A percentile compares a stretch with the other conserved stretches of the same genome.
Conservation (phyloP, 2,329 filamentous ascomycete species). For the Plectosphaerella sp. region DNA sequence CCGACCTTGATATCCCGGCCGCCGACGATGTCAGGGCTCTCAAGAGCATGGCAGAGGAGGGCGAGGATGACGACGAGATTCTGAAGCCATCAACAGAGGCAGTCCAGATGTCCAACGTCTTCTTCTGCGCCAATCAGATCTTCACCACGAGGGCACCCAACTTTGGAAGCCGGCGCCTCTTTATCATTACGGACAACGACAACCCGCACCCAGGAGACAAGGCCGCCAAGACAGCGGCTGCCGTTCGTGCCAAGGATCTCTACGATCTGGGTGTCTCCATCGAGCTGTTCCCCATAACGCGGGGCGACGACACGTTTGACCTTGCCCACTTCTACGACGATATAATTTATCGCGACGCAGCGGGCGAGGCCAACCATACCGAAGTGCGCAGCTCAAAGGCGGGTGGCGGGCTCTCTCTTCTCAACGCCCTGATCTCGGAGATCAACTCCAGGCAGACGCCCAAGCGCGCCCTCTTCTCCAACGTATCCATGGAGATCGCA, state of each 20-base stretch:
- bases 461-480: slow-evolving; percentile 80
- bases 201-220: slow-evolving; percentile 74
- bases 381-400: slow-evolving; percentile 61
- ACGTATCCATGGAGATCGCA: slow-evolving; percentile 81
- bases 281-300: slow-evolving; percentile 86
- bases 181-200: slow-evolving; percentile 93
- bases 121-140: slow-evolving; percentile 94
- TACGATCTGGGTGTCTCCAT: slow-evolving; percentile 91
- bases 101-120: slow-evolving; percentile 79
- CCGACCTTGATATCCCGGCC: slow-evolving; percentile 81
- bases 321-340: slow-evolving; percentile 89
- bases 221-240: slow-evolving; percentile 67
- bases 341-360: slow-evolving; percentile 79
- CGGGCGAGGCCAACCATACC: slow-evolving; percentile 56
- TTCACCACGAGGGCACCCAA: slow-evolving; percentile 94
- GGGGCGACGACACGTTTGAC: slow-evolving; percentile 67
- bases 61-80: slow-evolving; percentile 64
- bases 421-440: slow-evolving; percentile 77
- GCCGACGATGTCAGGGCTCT: slow-evolving; percentile 82
- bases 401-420: slow-evolving; percentile 70
- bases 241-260: slow-evolving; percentile 86
- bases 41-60: slow-evolving; percentile 72
- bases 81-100: slow-evolving; percentile 65
- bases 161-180: slow-evolving; percentile 87
- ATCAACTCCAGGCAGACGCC: slow-evolving; percentile 88